A percentile compares a stretch with the other conserved stretches of the same genome.
phyloP scores from a whole-genome alignment of 495 filamentous ascomycete species.

The Cercophora sp. region DNA sequence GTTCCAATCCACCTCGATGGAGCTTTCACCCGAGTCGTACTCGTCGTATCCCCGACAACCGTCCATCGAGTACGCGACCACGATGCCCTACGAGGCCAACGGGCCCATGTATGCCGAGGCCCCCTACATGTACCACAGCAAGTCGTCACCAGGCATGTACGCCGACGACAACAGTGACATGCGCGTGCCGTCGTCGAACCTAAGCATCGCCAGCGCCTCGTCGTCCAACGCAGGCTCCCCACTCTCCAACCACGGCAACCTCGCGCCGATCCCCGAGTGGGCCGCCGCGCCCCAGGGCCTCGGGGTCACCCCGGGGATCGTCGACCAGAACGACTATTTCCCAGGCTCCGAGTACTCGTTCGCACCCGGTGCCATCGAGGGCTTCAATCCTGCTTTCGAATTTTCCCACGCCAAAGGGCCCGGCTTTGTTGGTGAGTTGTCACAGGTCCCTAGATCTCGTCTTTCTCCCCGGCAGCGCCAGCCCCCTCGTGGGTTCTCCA shows the following conservation, averaged over 20 bases:
- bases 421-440: slow-evolving; percentile 78
- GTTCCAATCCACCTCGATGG: slow-evolving; percentile 35
- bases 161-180: slow-evolving; percentile 41
- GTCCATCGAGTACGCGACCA: slow-evolving; percentile 35
- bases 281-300: slow-evolving; percentile 55
- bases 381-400: slow-evolving; percentile 54
- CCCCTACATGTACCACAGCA: slow-evolving; percentile 33
- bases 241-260: slow-evolving; percentile 59
- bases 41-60: slow-evolving; percentile 34
- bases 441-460: slow-evolving; percentile 30
- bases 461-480: slow-evolving; percentile 1
- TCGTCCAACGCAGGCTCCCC: slow-evolving; percentile 84
- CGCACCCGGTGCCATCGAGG: slow-evolving; percentile 41
- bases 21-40: slow-evolving; percentile 39
- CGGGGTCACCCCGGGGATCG: slow-evolving; percentile 62
- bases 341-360: slow-evolving; percentile 55
- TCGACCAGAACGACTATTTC: slow-evolving; percentile 57
- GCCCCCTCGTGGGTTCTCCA: slow-evolving; percentile 6
- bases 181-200: slow-evolving; percentile 50
- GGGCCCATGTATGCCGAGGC: slow-evolving; percentile 33
- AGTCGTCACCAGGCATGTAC: slow-evolving; percentile 39
- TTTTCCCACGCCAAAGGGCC: slow-evolving; percentile 47
- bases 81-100: slow-evolving; percentile 35
- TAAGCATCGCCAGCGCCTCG: slow-evolving; percentile 73
- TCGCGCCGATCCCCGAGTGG: slow-evolving; percentile 57